Evolutionary conservation across 208 protist species (phyloP).

Genomic region (Leishmania braziliensis): DNA sequence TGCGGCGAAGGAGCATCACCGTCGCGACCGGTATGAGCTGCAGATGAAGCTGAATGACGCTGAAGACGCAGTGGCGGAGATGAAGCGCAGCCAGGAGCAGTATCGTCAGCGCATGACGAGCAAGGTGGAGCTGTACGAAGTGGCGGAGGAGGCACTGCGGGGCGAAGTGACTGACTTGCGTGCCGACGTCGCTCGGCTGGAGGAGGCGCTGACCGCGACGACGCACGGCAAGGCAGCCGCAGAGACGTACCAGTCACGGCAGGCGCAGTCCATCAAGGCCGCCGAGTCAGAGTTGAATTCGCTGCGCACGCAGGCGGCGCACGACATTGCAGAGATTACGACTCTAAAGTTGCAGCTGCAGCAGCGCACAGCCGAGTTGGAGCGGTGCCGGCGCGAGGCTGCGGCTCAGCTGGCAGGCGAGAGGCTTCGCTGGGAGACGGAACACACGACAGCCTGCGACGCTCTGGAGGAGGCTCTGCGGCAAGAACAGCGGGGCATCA

Average conservation of each 20-base stretch:
- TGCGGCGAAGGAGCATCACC: slow-evolving; percentile 45
- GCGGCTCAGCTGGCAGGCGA: slow-evolving; percentile 41
- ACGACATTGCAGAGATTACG: slow-evolving; percentile 38
- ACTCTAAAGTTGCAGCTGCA: slow-evolving; percentile 47
- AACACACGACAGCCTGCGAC: slow-evolving; percentile 24
- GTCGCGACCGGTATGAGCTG: slow-evolving; percentile 42
- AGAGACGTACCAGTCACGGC: slow-evolving; percentile 42
- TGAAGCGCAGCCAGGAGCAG: slow-evolving; percentile 37
- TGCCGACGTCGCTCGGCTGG: slow-evolving; percentile 34
- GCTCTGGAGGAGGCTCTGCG: slow-evolving; percentile 37
- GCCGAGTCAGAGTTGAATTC: slow-evolving; percentile 46
- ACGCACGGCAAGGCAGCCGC: slow-evolving; percentile 30
- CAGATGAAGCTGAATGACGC: slow-evolving; percentile 43
- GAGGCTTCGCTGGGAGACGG: slow-evolving; percentile 34
- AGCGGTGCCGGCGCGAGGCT: slow-evolving; percentile 35
- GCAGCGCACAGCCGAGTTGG: slow-evolving; percentile 42
- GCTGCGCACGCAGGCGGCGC: slow-evolving; percentile 37
- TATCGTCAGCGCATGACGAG: slow-evolving; percentile 35
- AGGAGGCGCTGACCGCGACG: slow-evolving; percentile 34
- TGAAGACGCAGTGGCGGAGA: slow-evolving; percentile 40
- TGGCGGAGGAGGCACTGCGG: slow-evolving; percentile 51
- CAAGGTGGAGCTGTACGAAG: slow-evolving; percentile 49
- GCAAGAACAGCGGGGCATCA: slow-evolving; percentile 37
- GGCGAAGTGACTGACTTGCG: slow-evolving; percentile 52
- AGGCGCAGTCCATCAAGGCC: slow-evolving; percentile 37